Conservation (phyloP, 2,329 filamentous ascomycete species). For the Triangularia verruculosa region DNA sequence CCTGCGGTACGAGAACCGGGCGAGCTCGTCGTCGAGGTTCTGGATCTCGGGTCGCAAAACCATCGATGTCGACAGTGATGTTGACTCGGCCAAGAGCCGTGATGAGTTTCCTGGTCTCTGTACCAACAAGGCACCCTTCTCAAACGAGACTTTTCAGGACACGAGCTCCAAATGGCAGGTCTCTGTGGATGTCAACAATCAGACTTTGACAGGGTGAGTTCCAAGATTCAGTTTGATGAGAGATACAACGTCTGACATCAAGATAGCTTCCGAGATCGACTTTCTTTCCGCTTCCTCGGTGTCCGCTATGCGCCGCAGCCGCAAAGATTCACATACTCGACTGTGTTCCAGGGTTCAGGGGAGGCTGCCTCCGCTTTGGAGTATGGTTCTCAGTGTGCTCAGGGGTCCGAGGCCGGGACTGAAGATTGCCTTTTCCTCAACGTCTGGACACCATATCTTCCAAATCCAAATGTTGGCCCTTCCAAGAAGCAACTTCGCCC, state of each 20-base stretch:
- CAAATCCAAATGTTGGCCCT: constrained; percentile 26
- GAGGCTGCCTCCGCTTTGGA: constrained; percentile 34
- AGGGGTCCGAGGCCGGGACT: constrained; percentile 34
- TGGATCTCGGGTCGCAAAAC: constrained; percentile 35
- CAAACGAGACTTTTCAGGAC: constrained; percentile 34
- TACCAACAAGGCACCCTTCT: constrained; percentile 43
- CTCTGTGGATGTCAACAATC: constrained; percentile 38
- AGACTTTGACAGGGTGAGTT: constrained; percentile 37
- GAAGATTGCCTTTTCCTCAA: constrained; percentile 50
- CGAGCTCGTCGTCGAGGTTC: constrained; percentile 30
- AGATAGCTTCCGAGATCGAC: constrained; percentile 42
- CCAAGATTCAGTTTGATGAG: not conserved
- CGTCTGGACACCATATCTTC: constrained; percentile 43
- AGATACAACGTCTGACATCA: not conserved
- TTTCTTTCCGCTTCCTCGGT: constrained; percentile 50
- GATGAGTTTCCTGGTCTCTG: constrained; percentile 35
- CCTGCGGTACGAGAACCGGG: constrained; percentile 33
- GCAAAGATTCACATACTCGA: constrained; percentile 44
- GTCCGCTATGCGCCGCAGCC: constrained; percentile 46
- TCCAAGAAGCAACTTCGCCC: constrained; percentile 32
- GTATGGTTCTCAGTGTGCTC: constrained; percentile 40
- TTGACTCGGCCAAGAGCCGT: not conserved
- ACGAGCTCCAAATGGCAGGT: constrained; percentile 37
- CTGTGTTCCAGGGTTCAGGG: constrained; percentile 36
- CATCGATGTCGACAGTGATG: constrained; percentile 16